Evolutionary conservation across 768 basidiomycete species (phyloP), one percentile per base, ranked within the genome.

Genomic region (Calocybe cyanea): DNA sequence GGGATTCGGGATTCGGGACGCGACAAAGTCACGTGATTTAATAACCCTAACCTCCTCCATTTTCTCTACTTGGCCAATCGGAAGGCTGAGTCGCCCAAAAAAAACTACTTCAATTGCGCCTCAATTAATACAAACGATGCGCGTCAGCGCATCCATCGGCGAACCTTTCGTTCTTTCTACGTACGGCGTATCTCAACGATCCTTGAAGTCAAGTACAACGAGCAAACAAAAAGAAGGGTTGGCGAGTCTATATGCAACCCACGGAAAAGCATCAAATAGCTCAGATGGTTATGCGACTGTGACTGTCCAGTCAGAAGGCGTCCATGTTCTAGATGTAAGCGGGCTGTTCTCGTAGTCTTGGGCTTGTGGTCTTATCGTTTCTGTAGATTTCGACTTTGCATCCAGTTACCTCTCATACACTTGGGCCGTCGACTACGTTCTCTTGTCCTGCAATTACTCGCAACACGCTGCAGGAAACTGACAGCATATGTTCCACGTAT

Each of bases 311-410:
- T 76, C 74, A 51, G 86, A 91, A 45, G 88, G 88, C 23, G 67
- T 90, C 31, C 86, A 90, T 63, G 60, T 91, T 36, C 62, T 86
- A 47, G 83, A 90, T 60, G 87, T 89, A 57, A 55, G n/a, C 75
- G 70, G 15, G 25, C 24, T 45, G 40, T 39, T 50, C 31, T 7
- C 13, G n/a, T 18, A 34, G 38, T 8, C 41, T 23, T 15, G 45
- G 10, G 7, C 28, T 44, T 33, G n/a, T n/a, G 37, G 43, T 28
- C 38, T 45, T 18, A 40, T 30, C 41, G 2, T 14, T 23, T 8
- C 15, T 36, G 23, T 43, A 87, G 85, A 68, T 83, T 18, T 73
- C 79, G 23, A 77, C 76, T 33, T 66, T 85, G 3, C 85, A 87
- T 51, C 75, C 86, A 1, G 70, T 82, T 1, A 70, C 77, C 9